Evolutionary conservation across 345 rosid species (phyloP).

Genomic region (Diplotaxis tenuifolia): DNA sequence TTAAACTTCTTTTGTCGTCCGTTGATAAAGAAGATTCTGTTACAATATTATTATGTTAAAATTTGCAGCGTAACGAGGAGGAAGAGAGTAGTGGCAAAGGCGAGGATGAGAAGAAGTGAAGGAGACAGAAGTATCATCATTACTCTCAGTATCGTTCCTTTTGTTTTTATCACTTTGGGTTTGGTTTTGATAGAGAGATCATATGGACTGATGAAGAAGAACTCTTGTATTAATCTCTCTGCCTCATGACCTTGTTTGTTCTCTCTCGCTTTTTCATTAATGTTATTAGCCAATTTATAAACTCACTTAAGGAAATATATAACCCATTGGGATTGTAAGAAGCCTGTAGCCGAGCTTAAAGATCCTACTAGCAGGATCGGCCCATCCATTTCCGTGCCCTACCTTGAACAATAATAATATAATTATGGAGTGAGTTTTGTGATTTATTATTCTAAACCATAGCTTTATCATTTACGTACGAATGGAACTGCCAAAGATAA

Average conservation of each 20-base stretch:
- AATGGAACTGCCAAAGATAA: neutral
- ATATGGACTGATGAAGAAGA: neutral
- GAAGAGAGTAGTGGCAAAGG: constrained; percentile 37
- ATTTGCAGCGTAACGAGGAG: constrained; percentile 31
- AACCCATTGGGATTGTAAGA: neutral
- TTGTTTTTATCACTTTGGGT: constrained; percentile 7
- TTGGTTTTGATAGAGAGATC: constrained; percentile 8
- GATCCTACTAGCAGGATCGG: neutral
- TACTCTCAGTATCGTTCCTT: neutral
- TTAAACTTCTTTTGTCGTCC: neutral
- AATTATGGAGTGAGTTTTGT: too few relatives aligned
- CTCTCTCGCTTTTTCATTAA: too few relatives aligned
- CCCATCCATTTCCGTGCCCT: neutral
- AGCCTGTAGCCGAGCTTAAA: neutral
- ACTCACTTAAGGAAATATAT: too few relatives aligned
- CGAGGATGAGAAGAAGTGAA: constrained; percentile 37
- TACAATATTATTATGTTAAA: neutral
- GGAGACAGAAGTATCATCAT: neutral
- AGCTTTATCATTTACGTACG: neutral
- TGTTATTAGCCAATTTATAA: too few relatives aligned
- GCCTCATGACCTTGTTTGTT: too few relatives aligned
- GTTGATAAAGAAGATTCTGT: constrained; percentile 1
- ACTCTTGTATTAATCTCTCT: too few relatives aligned
- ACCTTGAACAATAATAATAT: too few relatives aligned
- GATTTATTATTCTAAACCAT: neutral